A percentile compares a stretch with the other conserved stretches of the same genome.
Evolutionary conservation across 768 basidiomycete species (phyloP).

Genomic region (Kwoniella pini): DNA sequence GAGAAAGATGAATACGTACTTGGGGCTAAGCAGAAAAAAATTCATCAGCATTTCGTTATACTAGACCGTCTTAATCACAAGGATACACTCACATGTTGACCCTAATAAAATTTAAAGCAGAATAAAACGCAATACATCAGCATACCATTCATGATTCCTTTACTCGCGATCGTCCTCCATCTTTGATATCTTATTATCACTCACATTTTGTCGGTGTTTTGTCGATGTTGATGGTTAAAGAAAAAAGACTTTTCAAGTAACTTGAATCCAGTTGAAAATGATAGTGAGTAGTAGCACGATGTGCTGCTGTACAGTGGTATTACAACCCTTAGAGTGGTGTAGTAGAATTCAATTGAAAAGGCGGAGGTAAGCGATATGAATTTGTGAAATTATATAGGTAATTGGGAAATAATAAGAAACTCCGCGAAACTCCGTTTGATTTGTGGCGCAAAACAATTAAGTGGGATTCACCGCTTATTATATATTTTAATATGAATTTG

Average conservation of each 20-base stretch:
- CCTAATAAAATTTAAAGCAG: conserved; percentile 31
- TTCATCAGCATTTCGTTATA: conserved; percentile 25
- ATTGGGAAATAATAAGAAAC: conserved; percentile 23
- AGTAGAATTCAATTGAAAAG: background rate
- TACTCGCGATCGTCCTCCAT: background rate
- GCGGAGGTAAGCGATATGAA: conserved; percentile 8
- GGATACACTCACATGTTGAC: conserved; percentile 51
- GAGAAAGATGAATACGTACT: conserved; percentile 33
- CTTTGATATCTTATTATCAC: conserved; percentile 7
- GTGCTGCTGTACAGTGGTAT: background rate
- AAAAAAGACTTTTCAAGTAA: background rate
- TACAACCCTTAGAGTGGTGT: background rate
- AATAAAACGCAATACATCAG: conserved; percentile 30
- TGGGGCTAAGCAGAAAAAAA: conserved; percentile 33
- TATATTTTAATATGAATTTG: conserved; percentile 22
- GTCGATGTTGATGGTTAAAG: conserved; percentile 29
- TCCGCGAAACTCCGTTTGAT: conserved; percentile 46
- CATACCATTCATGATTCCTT: conserved; percentile 8
- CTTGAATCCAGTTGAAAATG: background rate
- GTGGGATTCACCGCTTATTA: conserved; percentile 7
- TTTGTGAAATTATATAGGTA: background rate
- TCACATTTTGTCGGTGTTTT: conserved; percentile 32
- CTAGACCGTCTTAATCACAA: background rate
- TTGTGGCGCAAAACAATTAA: conserved; percentile 1
- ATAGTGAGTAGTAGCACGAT: background rate